Percentiles rank a stretch among this genome's conserved stretches.
Evolutionary conservation across 2,329 filamentous ascomycete genomes (phyloP).

Genomic region (Penicillium occitanis): DNA sequence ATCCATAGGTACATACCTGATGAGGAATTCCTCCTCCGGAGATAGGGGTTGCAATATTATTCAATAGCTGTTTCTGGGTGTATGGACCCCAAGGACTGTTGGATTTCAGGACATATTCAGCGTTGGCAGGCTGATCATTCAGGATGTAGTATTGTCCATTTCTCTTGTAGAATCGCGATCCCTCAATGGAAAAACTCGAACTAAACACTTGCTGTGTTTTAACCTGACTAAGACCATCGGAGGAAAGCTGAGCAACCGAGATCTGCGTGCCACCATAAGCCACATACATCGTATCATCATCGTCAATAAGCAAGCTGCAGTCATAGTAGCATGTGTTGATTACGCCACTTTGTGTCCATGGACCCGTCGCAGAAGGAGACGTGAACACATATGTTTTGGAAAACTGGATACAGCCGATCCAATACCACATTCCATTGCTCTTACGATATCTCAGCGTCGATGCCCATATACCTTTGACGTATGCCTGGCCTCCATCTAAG

Average conservation of each 20-base stretch:
- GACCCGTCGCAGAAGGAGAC: not conserved
- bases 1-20: not conserved
- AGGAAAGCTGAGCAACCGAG: not conserved
- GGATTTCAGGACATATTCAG: not conserved
- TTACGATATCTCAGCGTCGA: not conserved
- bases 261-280: not conserved
- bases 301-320: constrained; percentile 1
- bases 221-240: not conserved
- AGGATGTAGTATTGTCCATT: constrained; percentile 2
- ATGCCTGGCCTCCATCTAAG: not conserved
- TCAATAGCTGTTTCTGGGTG: not conserved
- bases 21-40: not conserved
- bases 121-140: not conserved
- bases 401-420: constrained; percentile 1
- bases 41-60: not conserved
- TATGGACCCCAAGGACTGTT: constrained; percentile 2
- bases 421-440: not conserved
- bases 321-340: constrained; percentile 1
- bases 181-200: not conserved
- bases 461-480: not conserved
- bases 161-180: not conserved
- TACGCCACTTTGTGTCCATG: not conserved
- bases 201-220: not conserved
- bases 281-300: constrained; percentile 1
- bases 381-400: not conserved